Conservation (phyloP, 768 basidiomycete species). For the Psilocybe cubensis region DNA sequence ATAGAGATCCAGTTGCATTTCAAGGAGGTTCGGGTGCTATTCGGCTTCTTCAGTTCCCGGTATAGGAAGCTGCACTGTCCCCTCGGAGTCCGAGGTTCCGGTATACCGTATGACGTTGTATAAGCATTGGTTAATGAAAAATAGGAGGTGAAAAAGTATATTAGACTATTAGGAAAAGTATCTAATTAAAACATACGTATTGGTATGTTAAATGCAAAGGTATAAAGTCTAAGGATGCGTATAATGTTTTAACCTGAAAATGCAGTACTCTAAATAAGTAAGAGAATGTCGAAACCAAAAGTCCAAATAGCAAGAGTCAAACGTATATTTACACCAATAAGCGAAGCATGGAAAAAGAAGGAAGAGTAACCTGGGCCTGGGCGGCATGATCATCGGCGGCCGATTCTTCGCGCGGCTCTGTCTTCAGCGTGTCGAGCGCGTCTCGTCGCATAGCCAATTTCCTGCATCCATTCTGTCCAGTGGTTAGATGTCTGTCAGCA, state of each 20-base stretch:
- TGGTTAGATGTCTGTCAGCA: background rate
- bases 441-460: constrained; percentile 41
- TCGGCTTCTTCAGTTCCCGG: constrained; percentile 22
- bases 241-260: too few species aligned
- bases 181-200: background rate
- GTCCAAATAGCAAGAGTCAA: too few species aligned
- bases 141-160: constrained; percentile 2
- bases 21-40: constrained; percentile 2
- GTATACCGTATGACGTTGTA: constrained; percentile 10
- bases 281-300: too few species aligned
- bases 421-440: constrained; percentile 51
- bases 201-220: background rate
- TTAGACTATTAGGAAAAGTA: constrained; percentile 5
- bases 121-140: background rate
- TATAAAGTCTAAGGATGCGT: background rate
- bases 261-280: too few species aligned
- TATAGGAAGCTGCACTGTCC: background rate
- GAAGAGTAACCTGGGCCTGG: background rate
- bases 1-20: constrained; percentile 4
- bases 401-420: constrained; percentile 31
- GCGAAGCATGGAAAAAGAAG: background rate
- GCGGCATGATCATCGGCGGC: constrained; percentile 12
- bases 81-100: constrained; percentile 28
- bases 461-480: constrained; percentile 38
- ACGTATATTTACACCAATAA: background rate